Conservation (phyloP, 2,329 filamentous ascomycete species). For the Fusarium drepaniforme region DNA sequence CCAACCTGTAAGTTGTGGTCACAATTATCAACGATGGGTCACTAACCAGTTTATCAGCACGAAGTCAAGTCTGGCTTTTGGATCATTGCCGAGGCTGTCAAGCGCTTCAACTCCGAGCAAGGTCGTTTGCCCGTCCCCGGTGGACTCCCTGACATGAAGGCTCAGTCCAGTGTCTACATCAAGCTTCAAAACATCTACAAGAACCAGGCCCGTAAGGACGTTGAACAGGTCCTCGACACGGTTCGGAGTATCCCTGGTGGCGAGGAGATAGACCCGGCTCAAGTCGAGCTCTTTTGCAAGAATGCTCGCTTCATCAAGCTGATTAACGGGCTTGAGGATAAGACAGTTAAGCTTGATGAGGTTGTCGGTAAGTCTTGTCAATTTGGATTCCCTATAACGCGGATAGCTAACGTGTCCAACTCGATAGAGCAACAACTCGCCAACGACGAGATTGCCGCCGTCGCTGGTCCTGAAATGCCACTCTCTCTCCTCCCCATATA, state of each 20-base stretch:
- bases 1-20: conserved; percentile 59
- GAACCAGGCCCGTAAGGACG: conserved; percentile 82
- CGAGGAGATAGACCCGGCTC: conserved; percentile 71
- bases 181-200: conserved; percentile 95
- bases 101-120: conserved; percentile 80
- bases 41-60: conserved; percentile 44
- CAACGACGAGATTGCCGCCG: conserved; percentile 65
- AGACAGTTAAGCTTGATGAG: conserved; percentile 62
- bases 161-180: conserved; percentile 90
- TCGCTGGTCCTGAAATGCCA: conserved; percentile 59
- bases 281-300: conserved; percentile 95
- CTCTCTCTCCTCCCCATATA: conserved; percentile 77
- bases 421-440: conserved; percentile 64
- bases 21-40: not conserved
- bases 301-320: conserved; percentile 94
- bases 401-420: conserved; percentile 6
- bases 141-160: conserved; percentile 96
- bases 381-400: not conserved
- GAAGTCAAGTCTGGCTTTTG: conserved; percentile 79
- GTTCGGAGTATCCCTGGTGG: conserved; percentile 67
- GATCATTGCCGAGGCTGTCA: conserved; percentile 86
- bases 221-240: conserved; percentile 77
- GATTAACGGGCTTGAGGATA: conserved; percentile 68
- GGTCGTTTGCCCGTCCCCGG: conserved; percentile 85
- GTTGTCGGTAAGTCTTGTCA: conserved; percentile 62